Evolutionary conservation across 2,329 filamentous ascomycete genomes (phyloP).

Genomic region (Neofusicoccum umdonicola): DNA sequence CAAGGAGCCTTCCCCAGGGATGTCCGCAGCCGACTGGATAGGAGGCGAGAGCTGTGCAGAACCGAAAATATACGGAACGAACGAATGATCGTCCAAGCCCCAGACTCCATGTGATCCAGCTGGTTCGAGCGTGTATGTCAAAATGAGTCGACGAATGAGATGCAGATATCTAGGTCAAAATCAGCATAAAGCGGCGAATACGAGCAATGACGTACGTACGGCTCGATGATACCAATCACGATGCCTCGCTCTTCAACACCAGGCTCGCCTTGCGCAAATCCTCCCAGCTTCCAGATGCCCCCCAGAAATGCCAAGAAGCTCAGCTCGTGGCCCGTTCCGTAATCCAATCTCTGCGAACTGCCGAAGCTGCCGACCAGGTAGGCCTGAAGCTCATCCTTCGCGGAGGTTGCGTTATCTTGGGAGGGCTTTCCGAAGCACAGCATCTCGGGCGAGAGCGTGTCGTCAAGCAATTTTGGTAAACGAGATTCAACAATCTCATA

Average conservation of each 20-base stretch:
- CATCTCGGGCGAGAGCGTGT: slow-evolving; percentile 54
- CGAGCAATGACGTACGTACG: slow-evolving; percentile 53
- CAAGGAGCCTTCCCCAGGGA: slow-evolving; percentile 77
- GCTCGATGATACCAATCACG: slow-evolving; percentile 78
- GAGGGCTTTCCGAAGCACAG: slow-evolving; percentile 33
- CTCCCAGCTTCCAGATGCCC: slow-evolving; percentile 85
- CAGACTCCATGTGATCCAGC: slow-evolving; percentile 96
- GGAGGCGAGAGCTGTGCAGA: slow-evolving; percentile 84
- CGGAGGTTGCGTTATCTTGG: slow-evolving; percentile 40
- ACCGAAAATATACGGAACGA: slow-evolving; percentile 90
- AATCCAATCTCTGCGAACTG: slow-evolving; percentile 85
- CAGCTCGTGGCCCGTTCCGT: slow-evolving; percentile 92
- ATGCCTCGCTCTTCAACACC: slow-evolving; percentile 71
- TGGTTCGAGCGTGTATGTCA: slow-evolving; percentile 89
- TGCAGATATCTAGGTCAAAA: slow-evolving; percentile 63
- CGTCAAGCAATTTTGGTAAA: slow-evolving; percentile 55
- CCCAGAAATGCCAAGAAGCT: slow-evolving; percentile 92
- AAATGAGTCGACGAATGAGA: slow-evolving; percentile 77
- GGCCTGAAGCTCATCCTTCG: slow-evolving; percentile 66
- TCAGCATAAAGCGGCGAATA: slow-evolving; percentile 14
- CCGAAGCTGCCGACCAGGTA: slow-evolving; percentile 88
- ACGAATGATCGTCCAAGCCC: slow-evolving; percentile 97
- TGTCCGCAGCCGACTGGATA: slow-evolving; percentile 54
- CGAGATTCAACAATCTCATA: slow-evolving; percentile 64
- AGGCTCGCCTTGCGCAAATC: slow-evolving; percentile 60